A percentile compares a stretch with the other conserved stretches of the same genome.
phyloP scores from a whole-genome alignment of 352 stramenopile species.

The Globisporangium perplexum region DNA sequence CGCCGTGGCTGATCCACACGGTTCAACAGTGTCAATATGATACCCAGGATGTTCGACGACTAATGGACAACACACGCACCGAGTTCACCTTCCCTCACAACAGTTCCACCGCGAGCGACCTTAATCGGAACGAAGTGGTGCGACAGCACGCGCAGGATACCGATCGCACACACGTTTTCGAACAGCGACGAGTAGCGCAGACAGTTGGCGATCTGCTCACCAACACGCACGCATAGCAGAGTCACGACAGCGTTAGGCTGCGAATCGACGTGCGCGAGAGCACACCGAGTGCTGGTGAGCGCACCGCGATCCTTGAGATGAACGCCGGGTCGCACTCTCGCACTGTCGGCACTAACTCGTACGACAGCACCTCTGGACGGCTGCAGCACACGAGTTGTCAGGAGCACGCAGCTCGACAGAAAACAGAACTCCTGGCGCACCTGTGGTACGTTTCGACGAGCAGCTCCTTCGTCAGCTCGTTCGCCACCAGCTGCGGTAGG shows the following conservation, averaged over 20 bases:
- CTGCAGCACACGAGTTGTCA: constrained; percentile 12
- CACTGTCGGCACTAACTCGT: constrained; percentile 35
- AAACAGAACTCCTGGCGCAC: constrained; percentile 14
- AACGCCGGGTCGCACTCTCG: constrained; percentile 37
- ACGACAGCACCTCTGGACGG: constrained; percentile 45
- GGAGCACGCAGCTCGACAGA: background rate
- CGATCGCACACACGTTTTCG: constrained; percentile 72
- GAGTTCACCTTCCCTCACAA: constrained; percentile 56
- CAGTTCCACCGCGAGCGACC: constrained; percentile 43
- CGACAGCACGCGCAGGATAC: constrained; percentile 72
- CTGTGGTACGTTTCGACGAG: constrained; percentile 69
- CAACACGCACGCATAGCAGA: no score
- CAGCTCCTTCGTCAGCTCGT: constrained; percentile 66
- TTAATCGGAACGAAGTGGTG: constrained; percentile 66
- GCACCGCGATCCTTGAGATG: constrained; percentile 69
- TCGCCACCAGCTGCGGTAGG: constrained; percentile 46
- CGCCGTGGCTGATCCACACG: constrained; percentile 35
- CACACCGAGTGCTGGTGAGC: background rate
- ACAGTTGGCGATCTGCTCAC: constrained; percentile 65
- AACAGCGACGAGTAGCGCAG: constrained; percentile 77
- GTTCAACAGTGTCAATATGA: background rate
- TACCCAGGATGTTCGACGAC: no score
- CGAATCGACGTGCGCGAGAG: no score
- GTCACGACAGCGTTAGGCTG: background rate
- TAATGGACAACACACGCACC: no score